phyloP scores from a whole-genome alignment of 805 yeast species.

The Candida coquimbonensis region DNA sequence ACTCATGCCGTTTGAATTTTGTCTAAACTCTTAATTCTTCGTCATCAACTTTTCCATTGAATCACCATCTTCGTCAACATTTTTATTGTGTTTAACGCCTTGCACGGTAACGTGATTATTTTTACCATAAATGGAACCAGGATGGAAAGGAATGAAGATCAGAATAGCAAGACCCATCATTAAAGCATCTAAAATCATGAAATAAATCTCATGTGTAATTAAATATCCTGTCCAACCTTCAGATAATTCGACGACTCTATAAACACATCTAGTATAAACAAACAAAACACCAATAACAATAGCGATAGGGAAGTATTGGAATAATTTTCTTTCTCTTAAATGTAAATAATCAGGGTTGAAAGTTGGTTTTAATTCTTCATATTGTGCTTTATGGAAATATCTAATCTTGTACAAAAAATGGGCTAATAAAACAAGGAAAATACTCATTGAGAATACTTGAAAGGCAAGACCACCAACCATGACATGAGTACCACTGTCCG shows the following conservation, averaged over 20 bases:
- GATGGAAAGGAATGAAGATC: slow-evolving; percentile 49
- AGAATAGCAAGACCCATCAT: slow-evolving; percentile 48
- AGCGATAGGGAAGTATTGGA: slow-evolving; percentile 38
- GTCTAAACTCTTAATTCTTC: background rate
- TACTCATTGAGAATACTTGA: slow-evolving; percentile 64
- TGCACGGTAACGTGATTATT: slow-evolving; percentile 1
- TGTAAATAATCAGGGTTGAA: slow-evolving; percentile 31
- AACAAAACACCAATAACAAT: slow-evolving; percentile 43
- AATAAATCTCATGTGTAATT: slow-evolving; percentile 52
- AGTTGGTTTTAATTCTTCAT: slow-evolving; percentile 22
- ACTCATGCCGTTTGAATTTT: no score
- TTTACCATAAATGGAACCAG: slow-evolving; percentile 45
- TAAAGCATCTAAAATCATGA: slow-evolving; percentile 54
- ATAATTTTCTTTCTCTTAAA: slow-evolving; percentile 30
- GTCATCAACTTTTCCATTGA: background rate
- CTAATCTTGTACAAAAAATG: slow-evolving; percentile 39
- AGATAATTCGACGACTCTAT: slow-evolving; percentile 64
- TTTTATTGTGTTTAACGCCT: background rate
- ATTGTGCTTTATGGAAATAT: slow-evolving; percentile 20
- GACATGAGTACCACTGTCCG: slow-evolving; percentile 48
- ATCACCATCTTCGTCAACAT: background rate
- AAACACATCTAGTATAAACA: slow-evolving; percentile 61
- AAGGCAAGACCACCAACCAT: slow-evolving; percentile 76
- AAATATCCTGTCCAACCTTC: slow-evolving; percentile 68
- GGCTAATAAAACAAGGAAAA: slow-evolving; percentile 46